Evolutionary conservation across 148 eudicot species (phyloP).

Genomic region (Cornus suecica): DNA sequence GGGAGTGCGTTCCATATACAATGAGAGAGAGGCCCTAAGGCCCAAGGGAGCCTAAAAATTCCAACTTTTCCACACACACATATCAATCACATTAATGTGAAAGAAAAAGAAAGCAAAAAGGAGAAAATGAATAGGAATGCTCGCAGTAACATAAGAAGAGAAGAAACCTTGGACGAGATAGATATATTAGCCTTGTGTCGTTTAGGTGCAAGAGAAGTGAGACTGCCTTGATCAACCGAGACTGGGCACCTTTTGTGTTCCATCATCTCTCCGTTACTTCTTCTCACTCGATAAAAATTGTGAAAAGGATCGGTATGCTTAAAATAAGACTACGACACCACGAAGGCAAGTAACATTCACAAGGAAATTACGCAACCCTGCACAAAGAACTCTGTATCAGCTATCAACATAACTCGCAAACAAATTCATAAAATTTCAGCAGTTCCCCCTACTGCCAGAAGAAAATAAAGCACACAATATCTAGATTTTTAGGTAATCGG

Average conservation of each 20-base stretch:
- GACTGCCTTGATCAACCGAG: slow-evolving; percentile 53
- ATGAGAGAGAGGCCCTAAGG: too few relatives aligned
- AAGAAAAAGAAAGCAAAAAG: neutral
- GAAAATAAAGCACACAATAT: slow-evolving; percentile 1
- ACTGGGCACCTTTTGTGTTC: slow-evolving; percentile 60
- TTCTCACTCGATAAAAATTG: slow-evolving; percentile 5
- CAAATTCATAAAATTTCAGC: neutral
- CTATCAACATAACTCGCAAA: neutral
- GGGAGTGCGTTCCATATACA: too few relatives aligned
- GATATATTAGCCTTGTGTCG: slow-evolving; percentile 59
- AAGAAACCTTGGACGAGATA: slow-evolving; percentile 63
- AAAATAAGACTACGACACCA: neutral
- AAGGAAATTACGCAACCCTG: neutral
- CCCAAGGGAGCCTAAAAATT: too few relatives aligned
- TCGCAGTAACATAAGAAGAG: neutral
- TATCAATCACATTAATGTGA: neutral
- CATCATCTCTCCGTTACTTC: slow-evolving; percentile 47
- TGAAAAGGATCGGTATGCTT: neutral
- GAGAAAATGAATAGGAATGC: neutral
- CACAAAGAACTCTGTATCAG: neutral
- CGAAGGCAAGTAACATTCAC: neutral
- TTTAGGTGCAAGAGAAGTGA: slow-evolving; percentile 53
- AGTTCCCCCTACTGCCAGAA: neutral
- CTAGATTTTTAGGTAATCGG: neutral
- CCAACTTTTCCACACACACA: neutral